These are phyloP conservation scores for Candida verbasci DNA, from an alignment of 805 yeast genomes.

Conservation along the genomic window DNA sequence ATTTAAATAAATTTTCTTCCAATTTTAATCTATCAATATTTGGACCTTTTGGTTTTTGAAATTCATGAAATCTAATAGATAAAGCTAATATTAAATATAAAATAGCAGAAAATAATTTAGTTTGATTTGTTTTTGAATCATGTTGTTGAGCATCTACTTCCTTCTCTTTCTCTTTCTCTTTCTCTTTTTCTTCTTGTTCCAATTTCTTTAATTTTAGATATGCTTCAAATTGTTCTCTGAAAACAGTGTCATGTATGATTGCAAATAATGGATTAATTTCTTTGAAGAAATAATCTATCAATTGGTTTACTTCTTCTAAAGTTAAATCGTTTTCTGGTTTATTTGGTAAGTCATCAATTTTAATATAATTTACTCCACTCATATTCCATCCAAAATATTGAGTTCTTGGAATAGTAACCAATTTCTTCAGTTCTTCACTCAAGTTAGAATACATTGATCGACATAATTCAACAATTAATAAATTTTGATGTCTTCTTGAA, in stretches of 20 bases:
- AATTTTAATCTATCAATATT: slow-evolving; percentile 18
- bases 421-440: slow-evolving; percentile 24
- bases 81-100: slow-evolving; percentile 46
- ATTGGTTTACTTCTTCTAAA: slow-evolving; percentile 14
- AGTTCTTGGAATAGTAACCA: slow-evolving; percentile 46
- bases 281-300: slow-evolving; percentile 39
- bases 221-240: slow-evolving; percentile 43
- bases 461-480: slow-evolving; percentile 39
- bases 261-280: slow-evolving; percentile 52
- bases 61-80: slow-evolving; percentile 49
- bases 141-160: slow-evolving; percentile 14
- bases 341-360: slow-evolving; percentile 28
- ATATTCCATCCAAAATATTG: slow-evolving; percentile 66
- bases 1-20: slow-evolving; percentile 34
- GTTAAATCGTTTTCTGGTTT: slow-evolving; percentile 20
- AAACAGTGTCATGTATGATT: slow-evolving; percentile 50
- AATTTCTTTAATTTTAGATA: slow-evolving; percentile 18
- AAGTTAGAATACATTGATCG: slow-evolving; percentile 26
- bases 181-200: slow-evolving; percentile 8
- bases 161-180: background rate
- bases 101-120: slow-evolving; percentile 50
- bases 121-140: slow-evolving; percentile 25
- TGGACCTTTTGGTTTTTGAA: slow-evolving; percentile 26
- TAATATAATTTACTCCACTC: slow-evolving; percentile 52
- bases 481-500: slow-evolving; percentile 42